Evolutionary conservation across 768 basidiomycete species (phyloP), one percentile per base, ranked within the genome.

Genomic region (Psilocybe subaeruginosa): DNA sequence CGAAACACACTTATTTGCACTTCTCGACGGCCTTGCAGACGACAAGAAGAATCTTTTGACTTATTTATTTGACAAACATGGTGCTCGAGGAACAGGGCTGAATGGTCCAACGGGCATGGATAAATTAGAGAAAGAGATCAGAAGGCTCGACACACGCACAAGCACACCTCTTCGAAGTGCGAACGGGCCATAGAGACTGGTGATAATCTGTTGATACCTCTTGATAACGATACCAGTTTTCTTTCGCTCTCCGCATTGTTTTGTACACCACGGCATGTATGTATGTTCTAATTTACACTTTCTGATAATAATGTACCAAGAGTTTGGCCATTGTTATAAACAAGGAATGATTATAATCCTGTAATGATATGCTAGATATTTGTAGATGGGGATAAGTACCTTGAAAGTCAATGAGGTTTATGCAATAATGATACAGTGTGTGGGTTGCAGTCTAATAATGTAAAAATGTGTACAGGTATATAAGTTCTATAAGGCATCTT

Each of bases 1-100:
- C 69, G 93, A 95, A 70, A 86, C 87, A 0, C 91, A 93, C 65
- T 78, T 95, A 1, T 95, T 95, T 67, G 78, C 85, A 39, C 83
- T 95, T 16, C 77, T 95, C 48, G 91, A 92, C 59, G 91, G 90
- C 4, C 79, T 95, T 45, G 86, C 91, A n/a, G 90, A 93, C 62
- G 92, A 92, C 68, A 93, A 95, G 81, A 94, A 93, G 80, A 94
- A 95, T 70, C 78, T 95, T 16, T 78, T 95, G 52, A 93, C 93
- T 1, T 95, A 95, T 66, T 78, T 93, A 59, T 95, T 95, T 65
- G 93, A 94, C 72, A 95, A 94, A 72, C 91, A 94, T 68, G 88
- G 88, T 33, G 90, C 84, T 8, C 80, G 93, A 19, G 90, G 85
- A 47, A 66, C 72, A 11, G 69, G 68, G 29, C 72, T 70, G 3